Conservation (phyloP, 2,329 filamentous ascomycete species). For the Huntiella omanensis region DNA sequence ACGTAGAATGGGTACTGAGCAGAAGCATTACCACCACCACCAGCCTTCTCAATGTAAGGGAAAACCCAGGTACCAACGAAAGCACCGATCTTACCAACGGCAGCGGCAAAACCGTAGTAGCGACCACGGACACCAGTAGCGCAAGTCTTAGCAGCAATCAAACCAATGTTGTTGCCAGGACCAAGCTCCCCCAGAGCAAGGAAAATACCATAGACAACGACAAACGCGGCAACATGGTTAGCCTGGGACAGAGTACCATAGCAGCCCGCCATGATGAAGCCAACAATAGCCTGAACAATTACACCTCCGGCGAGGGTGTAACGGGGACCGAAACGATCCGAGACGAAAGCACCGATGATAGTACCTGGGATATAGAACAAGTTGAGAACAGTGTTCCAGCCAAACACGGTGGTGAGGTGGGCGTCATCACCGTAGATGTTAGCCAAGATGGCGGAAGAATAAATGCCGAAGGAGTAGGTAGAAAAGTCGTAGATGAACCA, state of each 20-base stretch:
- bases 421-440: conserved; percentile 34
- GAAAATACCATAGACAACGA: conserved; percentile 22
- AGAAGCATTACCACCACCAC: conserved; percentile 30
- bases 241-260: conserved; percentile 52
- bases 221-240: conserved; percentile 19
- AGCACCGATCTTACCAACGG: conserved; percentile 57
- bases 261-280: conserved; percentile 74
- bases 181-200: conserved; percentile 36
- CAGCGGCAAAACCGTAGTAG: conserved; percentile 54
- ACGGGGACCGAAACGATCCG: conserved; percentile 62
- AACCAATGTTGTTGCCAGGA: conserved; percentile 79
- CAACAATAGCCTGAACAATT: conserved; percentile 52
- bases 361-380: conserved; percentile 78
- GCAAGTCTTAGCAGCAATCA: conserved; percentile 71
- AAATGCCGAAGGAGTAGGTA: conserved; percentile 70
- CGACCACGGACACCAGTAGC: conserved; percentile 70
- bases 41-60: conserved; percentile 48
- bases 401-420: conserved; percentile 59
- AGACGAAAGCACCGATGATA: conserved; percentile 54
- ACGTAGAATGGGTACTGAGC: conserved; percentile 87
- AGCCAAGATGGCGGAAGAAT: conserved; percentile 54
- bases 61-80: conserved; percentile 78
- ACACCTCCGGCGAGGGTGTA: conserved; percentile 57
- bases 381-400: conserved; percentile 79
- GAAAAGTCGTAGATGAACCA: conserved; percentile 86